Evolutionary conservation across 768 basidiomycete genomes (phyloP), one percentile per base, ranked within the genome.

Genomic region (Naematelia encephala): DNA sequence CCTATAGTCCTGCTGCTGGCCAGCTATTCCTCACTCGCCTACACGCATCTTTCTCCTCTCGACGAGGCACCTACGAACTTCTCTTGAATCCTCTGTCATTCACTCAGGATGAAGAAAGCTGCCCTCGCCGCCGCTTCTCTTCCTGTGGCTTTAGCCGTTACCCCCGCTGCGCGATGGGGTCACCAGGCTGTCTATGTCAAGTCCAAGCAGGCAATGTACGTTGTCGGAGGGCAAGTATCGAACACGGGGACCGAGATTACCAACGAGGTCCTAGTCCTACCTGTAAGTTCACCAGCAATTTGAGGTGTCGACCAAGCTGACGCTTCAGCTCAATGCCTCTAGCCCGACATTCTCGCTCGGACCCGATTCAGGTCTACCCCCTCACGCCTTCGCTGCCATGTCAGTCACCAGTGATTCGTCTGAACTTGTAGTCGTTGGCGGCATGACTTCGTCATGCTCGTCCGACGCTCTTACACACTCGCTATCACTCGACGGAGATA

Each of bases 181-280:
- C 74, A 75, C 45, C 64, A 74, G 56, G 72, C 76, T 16, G 72
- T 74, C 19, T 75, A 72, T 58, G 69, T 74, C n/a, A 56, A 61
- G 5, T 59, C 63, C 1, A 57, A 70, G 42, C 54, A 70, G 44
- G 63, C 70, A 2, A 72, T 77, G 65, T 77, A 75, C 51, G 63
- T 74, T 28, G 62, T 75, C 27, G 76, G 76, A 43, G 76, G 76
- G 14, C 59, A 77, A 57, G 65, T 74, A 29, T 42, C 47, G 1
- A 47, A 57, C 2, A 52, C 62, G 8, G 60, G 61, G 5, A 61
- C 61, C 3, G 58, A 73, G 51, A 69, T 77, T 39, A 75, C 74
- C 55, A 77, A 77, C 49, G 76, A 77, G 42, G 72, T 77, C 14
- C 50, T 76, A 34, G 53, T 72, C 30, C 46, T 72, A n/a, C 60